Base-by-base conservation (phyloP, 2,329 filamentous ascomycete genomes). In the Ascochyta rabiei region DNA sequence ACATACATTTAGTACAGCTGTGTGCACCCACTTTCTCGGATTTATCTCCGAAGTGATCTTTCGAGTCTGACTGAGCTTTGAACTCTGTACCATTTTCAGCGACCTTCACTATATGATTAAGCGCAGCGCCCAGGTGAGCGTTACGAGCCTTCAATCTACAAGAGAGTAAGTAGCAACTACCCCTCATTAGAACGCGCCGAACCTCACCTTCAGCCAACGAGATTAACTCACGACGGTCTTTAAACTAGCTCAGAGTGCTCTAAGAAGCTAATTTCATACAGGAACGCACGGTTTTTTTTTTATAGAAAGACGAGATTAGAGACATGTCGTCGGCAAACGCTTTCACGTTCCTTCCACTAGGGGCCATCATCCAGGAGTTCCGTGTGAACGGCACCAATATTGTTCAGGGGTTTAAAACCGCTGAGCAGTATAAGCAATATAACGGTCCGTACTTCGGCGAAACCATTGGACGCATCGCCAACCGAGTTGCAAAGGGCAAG, bases 371-470 rank as follows among this genome's bases (percentile, higher is more conserved):
- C 72, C 87, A 97, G 74, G 85, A 89, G 69, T 88, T 97, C 79
- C 83, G 82, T 42, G 84, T 98, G 64, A 89, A 83, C 56, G 89
- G 86, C 60, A 80, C 85, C 72, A 95, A 97, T 79, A 95, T 99
- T 62, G 93, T 97, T 19, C 89, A 95, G 64, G 87, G 88, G 48
- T 97, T 97, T 78, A 85, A 89, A 16, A 86, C 83, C 13, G 84
- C 89, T 48, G 85, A 89, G 39, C 84, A 88, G 57, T 97, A 97
- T 79, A 83, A 83, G 61, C 78, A 85, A 64, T 61, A 93, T 80
- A 93, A 95, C 78, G 79, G 76, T 10, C 87, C 90, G 1, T 93
- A 87, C 80, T 98, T 96, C 72, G 93, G 95, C 61, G 93, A 93
- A 74, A 98, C 91, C 39, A 96, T 98, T 73, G 95, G 95, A 50